phyloP scores from a whole-genome alignment of 805 yeast genomes.

The Starmerella powellii region DNA sequence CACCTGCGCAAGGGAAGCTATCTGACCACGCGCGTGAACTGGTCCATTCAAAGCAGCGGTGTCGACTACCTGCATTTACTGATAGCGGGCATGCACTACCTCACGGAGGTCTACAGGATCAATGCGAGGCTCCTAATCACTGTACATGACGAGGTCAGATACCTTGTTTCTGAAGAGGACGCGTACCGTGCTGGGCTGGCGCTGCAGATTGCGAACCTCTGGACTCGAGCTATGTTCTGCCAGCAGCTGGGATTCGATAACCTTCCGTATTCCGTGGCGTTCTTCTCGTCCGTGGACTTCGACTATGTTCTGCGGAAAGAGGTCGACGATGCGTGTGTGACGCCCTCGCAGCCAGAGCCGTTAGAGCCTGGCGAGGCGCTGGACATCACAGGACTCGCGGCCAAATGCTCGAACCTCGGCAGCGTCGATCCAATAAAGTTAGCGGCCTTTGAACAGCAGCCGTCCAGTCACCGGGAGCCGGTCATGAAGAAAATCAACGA shows the following conservation, averaged over 20 bases:
- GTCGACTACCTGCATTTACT: conserved; percentile 87
- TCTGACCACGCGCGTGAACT: conserved; percentile 82
- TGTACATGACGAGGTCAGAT: conserved; percentile 91
- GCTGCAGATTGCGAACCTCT: conserved; percentile 75
- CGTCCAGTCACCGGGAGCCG: conserved; percentile 6
- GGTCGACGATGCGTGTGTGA: conserved; percentile 79
- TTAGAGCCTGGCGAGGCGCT: conserved; percentile 72
- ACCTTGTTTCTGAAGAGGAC: conserved; percentile 60
- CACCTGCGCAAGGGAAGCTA: conserved; percentile 54
- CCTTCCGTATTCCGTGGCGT: conserved; percentile 89
- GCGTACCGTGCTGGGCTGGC: conserved; percentile 67
- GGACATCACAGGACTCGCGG: conserved; percentile 44
- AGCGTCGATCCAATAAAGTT: background rate
- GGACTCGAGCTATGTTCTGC: conserved; percentile 95
- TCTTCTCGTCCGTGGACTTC: conserved; percentile 85
- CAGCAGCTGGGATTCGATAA: conserved; percentile 82
- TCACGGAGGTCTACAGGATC: conserved; percentile 49
- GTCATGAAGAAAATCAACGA: conserved; percentile 12
- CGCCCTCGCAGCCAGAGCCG: conserved; percentile 68
- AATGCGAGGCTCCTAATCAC: conserved; percentile 73
- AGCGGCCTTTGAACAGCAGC: conserved; percentile 3
- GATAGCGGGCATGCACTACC: conserved; percentile 76
- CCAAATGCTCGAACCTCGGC: conserved; percentile 21
- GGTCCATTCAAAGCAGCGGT: conserved; percentile 98
- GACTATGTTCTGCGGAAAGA: conserved; percentile 84